Base-by-base conservation (phyloP, 202 grass and related monocot genomes). In the Panicum virgatum region DNA sequence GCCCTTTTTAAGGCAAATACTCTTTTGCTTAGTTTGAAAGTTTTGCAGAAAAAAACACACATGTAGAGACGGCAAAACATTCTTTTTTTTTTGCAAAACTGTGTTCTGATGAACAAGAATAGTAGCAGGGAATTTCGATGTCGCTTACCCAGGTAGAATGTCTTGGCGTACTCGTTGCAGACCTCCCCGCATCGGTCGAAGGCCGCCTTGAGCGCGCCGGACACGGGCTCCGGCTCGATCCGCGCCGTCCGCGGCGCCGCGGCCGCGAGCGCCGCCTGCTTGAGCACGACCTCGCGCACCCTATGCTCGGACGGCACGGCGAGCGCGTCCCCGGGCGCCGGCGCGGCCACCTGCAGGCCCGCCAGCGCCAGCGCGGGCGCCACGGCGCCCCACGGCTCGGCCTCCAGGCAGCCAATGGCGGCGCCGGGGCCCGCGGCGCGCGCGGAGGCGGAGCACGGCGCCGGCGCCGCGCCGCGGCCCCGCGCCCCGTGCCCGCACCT, bases 131-230 rank as follows among this genome's bases (percentile, higher is more conserved):
- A 36, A 12, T 25, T 12, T 79, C 12, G 4, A 6, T 75, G 8
- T 54, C 16, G 13, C 82, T 89, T 54, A 97, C 94, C 94, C 19
- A 98, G 52, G 88, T 95, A 98, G 86, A 95, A 98, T 9, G 95
- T 98, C 90, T 98, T 95, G 44, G 95, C 95, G 69, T 98, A 98
- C 81, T 98, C 96, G 77, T 85, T 91, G 67, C 96, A 98, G n/a
- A 98, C 96, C 69, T 91, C 86, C 7, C 96, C 82, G 52, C 96
- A 91, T 15, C 92, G 88, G 60, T 85, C 82, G 62, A 93, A 98
- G 2, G 96, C 96, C 12, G 61, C 86, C 61, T 87, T 81, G 77
- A 95, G 66, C 58, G 83, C 78, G 84, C 62, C 88, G 37, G 82
- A 64, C 59, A 66, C 16, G 0, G 86, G 82, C 64, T 59, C 85